Evolutionary conservation across 106 monocot species (phyloP).

Genomic region (Dendrobium officinale): DNA sequence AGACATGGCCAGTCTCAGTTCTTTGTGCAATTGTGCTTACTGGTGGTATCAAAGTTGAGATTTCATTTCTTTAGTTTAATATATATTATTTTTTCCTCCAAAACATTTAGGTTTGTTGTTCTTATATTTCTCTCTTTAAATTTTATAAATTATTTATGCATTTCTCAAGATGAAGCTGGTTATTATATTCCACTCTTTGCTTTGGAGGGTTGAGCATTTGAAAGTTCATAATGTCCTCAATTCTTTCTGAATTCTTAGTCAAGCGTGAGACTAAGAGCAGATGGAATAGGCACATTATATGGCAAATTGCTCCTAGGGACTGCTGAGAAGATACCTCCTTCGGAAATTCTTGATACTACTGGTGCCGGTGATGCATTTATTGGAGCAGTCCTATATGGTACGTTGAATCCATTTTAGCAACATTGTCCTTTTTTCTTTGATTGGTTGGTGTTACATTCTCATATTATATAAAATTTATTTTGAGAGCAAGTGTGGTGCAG

Average conservation of each 20-base stretch:
- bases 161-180: background rate
- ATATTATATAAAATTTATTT: background rate
- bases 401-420: background rate
- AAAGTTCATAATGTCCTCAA: background rate
- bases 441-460: background rate
- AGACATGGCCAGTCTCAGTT: background rate
- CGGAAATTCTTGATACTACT: conserved; percentile 75
- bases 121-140: background rate
- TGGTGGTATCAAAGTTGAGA: background rate
- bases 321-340: conserved; percentile 56
- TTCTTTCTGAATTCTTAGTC: conserved; percentile 25
- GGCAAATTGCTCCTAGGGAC: conserved; percentile 64
- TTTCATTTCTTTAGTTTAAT: background rate
- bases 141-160: conserved; percentile 4
- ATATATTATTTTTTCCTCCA: background rate
- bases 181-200: background rate
- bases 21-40: background rate
- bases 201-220: background rate
- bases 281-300: conserved; percentile 58
- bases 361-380: conserved; percentile 93
- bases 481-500: too few species aligned
- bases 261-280: conserved; percentile 44
- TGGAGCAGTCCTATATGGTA: conserved; percentile 68
- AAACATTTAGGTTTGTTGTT: background rate
- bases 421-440: background rate